phyloP scores from a whole-genome alignment of 1,284 basidiomycete genomes.

The Apiotrichum gracile region DNA sequence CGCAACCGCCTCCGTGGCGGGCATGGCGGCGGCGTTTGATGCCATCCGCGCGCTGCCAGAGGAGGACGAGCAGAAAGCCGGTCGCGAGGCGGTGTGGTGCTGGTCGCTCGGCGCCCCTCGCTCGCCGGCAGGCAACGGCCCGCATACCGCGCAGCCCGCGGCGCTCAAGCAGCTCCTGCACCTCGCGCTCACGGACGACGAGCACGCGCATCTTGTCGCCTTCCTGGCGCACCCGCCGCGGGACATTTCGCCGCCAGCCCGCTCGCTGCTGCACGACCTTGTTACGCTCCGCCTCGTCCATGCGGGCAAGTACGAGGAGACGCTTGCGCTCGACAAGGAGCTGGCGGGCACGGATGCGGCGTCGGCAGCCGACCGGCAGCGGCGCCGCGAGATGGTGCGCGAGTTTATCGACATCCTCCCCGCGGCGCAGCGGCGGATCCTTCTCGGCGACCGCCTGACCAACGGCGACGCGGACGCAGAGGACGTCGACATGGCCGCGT shows the following conservation, averaged over 20 bases:
- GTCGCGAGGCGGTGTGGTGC: conserved; percentile 32
- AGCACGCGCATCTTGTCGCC: conserved; percentile 33
- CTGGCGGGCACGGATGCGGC: conserved; percentile 45
- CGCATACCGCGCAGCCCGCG: conserved; percentile 22
- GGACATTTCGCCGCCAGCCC: conserved; percentile 50
- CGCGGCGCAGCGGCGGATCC: conserved; percentile 49
- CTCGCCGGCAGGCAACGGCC: conserved; percentile 22
- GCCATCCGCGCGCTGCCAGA: conserved; percentile 17
- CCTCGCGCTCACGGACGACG: conserved; percentile 36
- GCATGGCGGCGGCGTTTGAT: conserved; percentile 24
- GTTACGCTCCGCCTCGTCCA: conserved; percentile 72
- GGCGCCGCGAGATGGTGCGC: conserved; percentile 61
- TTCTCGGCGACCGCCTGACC: conserved; percentile 9
- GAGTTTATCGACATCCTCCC: conserved; percentile 60
- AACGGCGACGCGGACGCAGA: conserved; percentile 13
- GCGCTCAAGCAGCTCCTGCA: conserved; percentile 36
- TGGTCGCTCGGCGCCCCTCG: conserved; percentile 36
- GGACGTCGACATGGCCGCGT: conserved; percentile 21
- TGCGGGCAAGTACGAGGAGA: conserved; percentile 63
- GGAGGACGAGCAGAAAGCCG: conserved; percentile 6
- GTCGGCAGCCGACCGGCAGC: conserved; percentile 41
- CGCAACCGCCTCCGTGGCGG: conserved; percentile 20
- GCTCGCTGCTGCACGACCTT: conserved; percentile 68
- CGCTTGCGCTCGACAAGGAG: conserved; percentile 65
- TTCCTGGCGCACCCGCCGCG: conserved; percentile 48